A percentile compares a stretch with the other conserved stretches of the same genome.
phyloP scores from a whole-genome alignment of 2,329 filamentous ascomycete genomes.

The Botrytis pseudocinerea region DNA sequence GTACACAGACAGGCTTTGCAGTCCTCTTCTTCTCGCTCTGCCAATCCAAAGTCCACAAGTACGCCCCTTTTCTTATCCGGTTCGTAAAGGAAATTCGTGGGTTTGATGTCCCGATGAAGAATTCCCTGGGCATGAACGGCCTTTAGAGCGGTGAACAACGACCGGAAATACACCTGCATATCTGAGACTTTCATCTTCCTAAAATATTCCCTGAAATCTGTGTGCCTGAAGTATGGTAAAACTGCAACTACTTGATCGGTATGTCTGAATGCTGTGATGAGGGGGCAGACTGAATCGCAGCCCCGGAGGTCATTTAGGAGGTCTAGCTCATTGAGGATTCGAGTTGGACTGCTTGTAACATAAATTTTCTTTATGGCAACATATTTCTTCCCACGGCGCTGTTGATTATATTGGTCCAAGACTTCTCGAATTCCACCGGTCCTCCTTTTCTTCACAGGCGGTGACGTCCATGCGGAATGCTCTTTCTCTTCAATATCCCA shows the following conservation, averaged over 20 bases:
- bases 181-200: conserved; percentile 83
- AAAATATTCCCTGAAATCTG: conserved; percentile 94
- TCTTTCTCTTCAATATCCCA: conserved; percentile 76
- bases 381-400: conserved; percentile 63
- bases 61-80: conserved; percentile 78
- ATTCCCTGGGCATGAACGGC: conserved; percentile 84
- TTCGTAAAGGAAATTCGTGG: conserved; percentile 96
- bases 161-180: conserved; percentile 86
- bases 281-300: conserved; percentile 83
- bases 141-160: conserved; percentile 79
- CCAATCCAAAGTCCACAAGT: conserved; percentile 97
- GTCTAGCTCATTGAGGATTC: conserved; percentile 95
- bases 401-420: conserved; percentile 39
- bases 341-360: conserved; percentile 89
- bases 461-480: conserved; percentile 67
- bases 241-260: conserved; percentile 95
- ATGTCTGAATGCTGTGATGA: conserved; percentile 95
- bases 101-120: conserved; percentile 93
- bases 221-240: conserved; percentile 91
- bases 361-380: conserved; percentile 99
- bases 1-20: conserved; percentile 78
- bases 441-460: conserved; percentile 58
- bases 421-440: conserved; percentile 41
- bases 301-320: conserved; percentile 83
- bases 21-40: conserved; percentile 78